Conservation (phyloP, 2,329 filamentous ascomycete genomes). For the Stagonosporopsis tanaceti region DNA sequence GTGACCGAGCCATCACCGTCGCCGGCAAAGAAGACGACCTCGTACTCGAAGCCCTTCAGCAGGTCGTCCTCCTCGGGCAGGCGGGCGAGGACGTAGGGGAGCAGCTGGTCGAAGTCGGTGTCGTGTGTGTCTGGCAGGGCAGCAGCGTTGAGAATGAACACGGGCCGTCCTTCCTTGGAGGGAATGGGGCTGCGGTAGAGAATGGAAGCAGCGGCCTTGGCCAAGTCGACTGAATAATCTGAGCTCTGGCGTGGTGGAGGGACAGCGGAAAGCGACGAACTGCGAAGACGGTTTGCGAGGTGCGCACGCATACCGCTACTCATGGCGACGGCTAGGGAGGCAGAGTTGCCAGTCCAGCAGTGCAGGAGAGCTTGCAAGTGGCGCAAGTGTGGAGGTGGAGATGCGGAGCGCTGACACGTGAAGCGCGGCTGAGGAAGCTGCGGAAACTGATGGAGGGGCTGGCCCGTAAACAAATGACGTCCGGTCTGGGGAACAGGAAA, state of each 20-base stretch:
- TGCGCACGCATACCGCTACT: conserved; percentile 48
- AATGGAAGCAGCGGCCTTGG: conserved; percentile 60
- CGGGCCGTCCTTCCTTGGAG: conserved; percentile 58
- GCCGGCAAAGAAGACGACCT: conserved; percentile 66
- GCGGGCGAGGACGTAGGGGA: conserved; percentile 64
- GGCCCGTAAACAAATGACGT: conserved; percentile 20
- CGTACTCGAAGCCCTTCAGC: conserved; percentile 62
- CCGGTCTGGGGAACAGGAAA: conserved; percentile 16
- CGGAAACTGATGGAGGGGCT: conserved; percentile 4
- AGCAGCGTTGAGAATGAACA: conserved; percentile 64
- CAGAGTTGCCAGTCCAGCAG: neutral
- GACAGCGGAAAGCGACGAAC: conserved; percentile 57
- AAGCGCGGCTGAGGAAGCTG: conserved; percentile 10
- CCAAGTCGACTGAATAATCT: conserved; percentile 59
- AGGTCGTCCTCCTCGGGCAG: conserved; percentile 65
- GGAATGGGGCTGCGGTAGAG: conserved; percentile 63
- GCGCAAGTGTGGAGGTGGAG: neutral
- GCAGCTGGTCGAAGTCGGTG: conserved; percentile 62
- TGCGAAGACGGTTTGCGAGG: conserved; percentile 49
- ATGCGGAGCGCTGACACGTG: conserved; percentile 6
- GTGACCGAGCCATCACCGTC: conserved; percentile 57
- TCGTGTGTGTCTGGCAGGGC: conserved; percentile 64
- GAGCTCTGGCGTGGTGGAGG: conserved; percentile 55
- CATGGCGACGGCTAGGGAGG: conserved; percentile 33
- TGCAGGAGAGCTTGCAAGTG: neutral